Evolutionary conservation across 2,329 filamentous ascomycete genomes (phyloP).

Genomic region (Neopestalotiopsis clavispora): DNA sequence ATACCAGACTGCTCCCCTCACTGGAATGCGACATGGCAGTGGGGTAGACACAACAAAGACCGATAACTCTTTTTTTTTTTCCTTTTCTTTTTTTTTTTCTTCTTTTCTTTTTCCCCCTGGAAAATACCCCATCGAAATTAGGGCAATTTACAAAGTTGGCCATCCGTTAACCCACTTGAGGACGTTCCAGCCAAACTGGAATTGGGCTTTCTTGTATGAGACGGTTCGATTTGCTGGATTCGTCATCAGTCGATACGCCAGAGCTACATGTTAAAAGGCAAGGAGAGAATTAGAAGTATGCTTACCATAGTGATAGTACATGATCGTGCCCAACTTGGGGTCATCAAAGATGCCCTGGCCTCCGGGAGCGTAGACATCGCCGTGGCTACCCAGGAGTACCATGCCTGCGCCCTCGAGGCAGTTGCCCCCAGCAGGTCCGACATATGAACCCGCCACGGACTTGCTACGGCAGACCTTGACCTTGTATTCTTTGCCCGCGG

Average conservation of each 20-base stretch:
- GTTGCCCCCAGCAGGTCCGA: constrained; percentile 28
- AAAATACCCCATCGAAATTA: no score
- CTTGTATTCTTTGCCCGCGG: constrained; percentile 63
- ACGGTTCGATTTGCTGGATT: constrained; percentile 1
- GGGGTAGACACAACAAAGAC: no score
- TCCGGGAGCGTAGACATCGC: constrained; percentile 66
- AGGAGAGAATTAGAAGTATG: neutral
- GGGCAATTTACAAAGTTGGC: neutral
- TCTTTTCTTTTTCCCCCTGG: no score
- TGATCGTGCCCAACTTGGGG: constrained; percentile 21
- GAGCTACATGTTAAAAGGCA: no score
- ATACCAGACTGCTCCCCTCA: no score
- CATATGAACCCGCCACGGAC: constrained; percentile 54
- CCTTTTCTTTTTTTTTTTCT: no score
- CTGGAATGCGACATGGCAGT: no score
- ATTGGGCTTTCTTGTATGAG: neutral
- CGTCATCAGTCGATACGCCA: neutral
- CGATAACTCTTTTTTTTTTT: no score
- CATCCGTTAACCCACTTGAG: constrained; percentile 4
- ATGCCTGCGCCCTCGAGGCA: constrained; percentile 56
- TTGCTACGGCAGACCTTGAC: constrained; percentile 64
- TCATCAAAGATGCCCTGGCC: constrained; percentile 55
- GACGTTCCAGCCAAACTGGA: constrained; percentile 1
- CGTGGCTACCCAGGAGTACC: constrained; percentile 63
- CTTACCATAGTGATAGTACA: constrained; percentile 12